Evolutionary conservation across 163 green algal species (phyloP).

Genomic region (Chlamydomonas reinhardtii): DNA sequence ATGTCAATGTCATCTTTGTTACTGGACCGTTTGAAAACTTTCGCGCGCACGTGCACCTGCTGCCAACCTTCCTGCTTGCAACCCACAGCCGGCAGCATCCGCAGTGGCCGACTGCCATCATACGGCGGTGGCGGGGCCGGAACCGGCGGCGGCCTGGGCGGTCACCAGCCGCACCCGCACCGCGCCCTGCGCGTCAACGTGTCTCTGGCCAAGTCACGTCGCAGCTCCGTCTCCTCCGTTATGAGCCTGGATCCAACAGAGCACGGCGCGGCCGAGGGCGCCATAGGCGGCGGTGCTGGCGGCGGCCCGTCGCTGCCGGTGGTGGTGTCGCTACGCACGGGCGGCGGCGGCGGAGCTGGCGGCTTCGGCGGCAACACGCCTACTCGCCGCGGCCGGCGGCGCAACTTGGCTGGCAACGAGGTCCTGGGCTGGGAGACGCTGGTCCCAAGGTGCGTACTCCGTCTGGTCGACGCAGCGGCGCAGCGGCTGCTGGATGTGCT

Average conservation of each 20-base stretch:
- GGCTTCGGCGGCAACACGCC: neutral
- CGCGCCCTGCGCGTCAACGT: neutral
- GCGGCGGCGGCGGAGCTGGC: neutral
- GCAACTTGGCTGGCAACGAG: conserved; percentile 15
- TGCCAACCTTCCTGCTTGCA: neutral
- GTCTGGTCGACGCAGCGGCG: no score
- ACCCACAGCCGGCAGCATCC: neutral
- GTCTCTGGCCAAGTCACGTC: conserved; percentile 11
- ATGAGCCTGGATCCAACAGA: neutral
- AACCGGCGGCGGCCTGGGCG: neutral
- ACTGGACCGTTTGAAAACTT: no score
- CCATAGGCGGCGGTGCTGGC: neutral
- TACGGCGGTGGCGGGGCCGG: neutral
- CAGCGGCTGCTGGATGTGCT: no score
- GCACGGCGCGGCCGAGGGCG: neutral
- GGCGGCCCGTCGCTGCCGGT: neutral
- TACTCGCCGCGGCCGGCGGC: conserved; percentile 13
- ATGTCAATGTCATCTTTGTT: no score
- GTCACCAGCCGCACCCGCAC: neutral
- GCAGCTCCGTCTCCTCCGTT: neutral
- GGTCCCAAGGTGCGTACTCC: neutral
- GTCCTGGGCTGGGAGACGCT: neutral
- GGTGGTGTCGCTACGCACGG: no score
- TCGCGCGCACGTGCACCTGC: neutral
- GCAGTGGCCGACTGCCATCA: neutral